Conservation (phyloP, 805 yeast genomes). For the Pichia eremophila region DNA sequence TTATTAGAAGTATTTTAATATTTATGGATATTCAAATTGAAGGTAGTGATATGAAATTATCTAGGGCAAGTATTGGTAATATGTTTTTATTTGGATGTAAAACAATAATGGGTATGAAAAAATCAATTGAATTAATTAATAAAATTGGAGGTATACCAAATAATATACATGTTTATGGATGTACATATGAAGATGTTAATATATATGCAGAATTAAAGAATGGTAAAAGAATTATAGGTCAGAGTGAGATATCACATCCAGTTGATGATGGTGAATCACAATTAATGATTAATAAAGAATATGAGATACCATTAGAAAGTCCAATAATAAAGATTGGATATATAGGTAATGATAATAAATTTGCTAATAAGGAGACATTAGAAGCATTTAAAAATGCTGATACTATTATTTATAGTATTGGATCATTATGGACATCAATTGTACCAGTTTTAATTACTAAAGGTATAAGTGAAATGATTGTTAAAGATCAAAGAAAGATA, state of each 20-base stretch:
- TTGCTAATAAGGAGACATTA: constrained; percentile 53
- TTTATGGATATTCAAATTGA: not conserved
- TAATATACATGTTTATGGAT: constrained; percentile 56
- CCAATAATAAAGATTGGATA: not conserved
- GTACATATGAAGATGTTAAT: constrained; percentile 29
- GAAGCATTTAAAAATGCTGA: constrained; percentile 41
- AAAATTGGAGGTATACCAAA: constrained; percentile 7
- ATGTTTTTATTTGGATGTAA: constrained; percentile 68
- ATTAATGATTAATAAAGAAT: constrained; percentile 24
- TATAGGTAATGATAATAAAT: not conserved
- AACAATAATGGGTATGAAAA: constrained; percentile 28
- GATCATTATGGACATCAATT: constrained; percentile 81
- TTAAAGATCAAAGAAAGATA: constrained; percentile 16
- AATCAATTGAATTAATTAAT: constrained; percentile 52
- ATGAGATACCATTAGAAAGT: constrained; percentile 23
- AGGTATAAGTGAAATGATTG: constrained; percentile 57
- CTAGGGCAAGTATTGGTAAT: constrained; percentile 79
- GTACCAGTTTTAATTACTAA: constrained; percentile 67
- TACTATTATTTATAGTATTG: constrained; percentile 66
- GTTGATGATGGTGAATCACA: not conserved
- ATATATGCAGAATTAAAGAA: constrained; percentile 47
- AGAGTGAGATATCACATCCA: constrained; percentile 91
- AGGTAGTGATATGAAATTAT: constrained; percentile 53
- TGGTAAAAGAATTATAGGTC: constrained; percentile 77
- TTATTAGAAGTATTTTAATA: not conserved